These are phyloP conservation scores for Chalciporus piperatus DNA, from an alignment of 768 basidiomycete species.

Conservation along the genomic window DNA sequence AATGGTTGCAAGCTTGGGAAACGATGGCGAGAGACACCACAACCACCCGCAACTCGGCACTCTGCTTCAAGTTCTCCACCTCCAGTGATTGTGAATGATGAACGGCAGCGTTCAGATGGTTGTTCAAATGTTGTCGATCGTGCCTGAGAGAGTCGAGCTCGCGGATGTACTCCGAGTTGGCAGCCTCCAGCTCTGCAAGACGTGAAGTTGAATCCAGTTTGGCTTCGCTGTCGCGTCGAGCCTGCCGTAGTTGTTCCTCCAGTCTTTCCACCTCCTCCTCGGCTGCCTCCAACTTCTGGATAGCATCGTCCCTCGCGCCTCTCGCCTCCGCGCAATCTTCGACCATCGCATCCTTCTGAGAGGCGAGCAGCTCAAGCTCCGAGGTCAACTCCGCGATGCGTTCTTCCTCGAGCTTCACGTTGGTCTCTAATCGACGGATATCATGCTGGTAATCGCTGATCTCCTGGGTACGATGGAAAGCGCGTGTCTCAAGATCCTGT, in stretches of 20 bases:
- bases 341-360: slow-evolving; percentile 77
- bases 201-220: slow-evolving; percentile 30
- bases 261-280: slow-evolving; percentile 60
- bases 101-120: slow-evolving; percentile 5
- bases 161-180: slow-evolving; percentile 13
- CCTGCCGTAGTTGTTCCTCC: slow-evolving; percentile 24
- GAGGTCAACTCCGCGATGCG: slow-evolving; percentile 63
- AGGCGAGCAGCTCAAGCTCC: slow-evolving; percentile 63
- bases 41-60: slow-evolving; percentile 12
- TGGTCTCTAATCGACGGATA: slow-evolving; percentile 71
- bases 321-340: slow-evolving; percentile 81
- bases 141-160: slow-evolving; percentile 14
- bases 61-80: slow-evolving; percentile 4
- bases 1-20: slow-evolving; percentile 15
- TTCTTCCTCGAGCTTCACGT: slow-evolving; percentile 72
- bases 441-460: slow-evolving; percentile 80
- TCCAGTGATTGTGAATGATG: slow-evolving; percentile 13
- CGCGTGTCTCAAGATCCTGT: slow-evolving; percentile 62
- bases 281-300: slow-evolving; percentile 51
- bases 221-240: slow-evolving; percentile 28
- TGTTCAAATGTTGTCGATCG: slow-evolving; percentile 8
- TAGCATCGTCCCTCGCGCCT: slow-evolving; percentile 66
- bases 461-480: slow-evolving; percentile 66
- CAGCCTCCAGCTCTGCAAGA: slow-evolving; percentile 13
- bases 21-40: slow-evolving; percentile 25